phyloP scores from a whole-genome alignment of 2,329 filamentous ascomycete genomes.

The Ophiocordyceps sinensis region DNA sequence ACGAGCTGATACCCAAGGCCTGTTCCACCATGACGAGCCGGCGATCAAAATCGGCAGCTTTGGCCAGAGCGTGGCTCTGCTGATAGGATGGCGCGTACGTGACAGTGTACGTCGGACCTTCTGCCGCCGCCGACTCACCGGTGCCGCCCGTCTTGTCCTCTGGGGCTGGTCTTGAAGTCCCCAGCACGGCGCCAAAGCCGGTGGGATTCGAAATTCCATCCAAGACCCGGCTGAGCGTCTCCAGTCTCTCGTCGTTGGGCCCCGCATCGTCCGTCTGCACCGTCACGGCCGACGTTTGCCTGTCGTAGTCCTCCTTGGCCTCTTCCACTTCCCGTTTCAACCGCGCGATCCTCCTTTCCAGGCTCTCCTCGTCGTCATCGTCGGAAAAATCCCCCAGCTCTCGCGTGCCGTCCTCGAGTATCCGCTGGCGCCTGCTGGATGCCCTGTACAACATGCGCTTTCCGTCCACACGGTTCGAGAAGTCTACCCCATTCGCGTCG shows the following conservation, averaged over 20 bases:
- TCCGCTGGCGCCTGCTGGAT: constrained; percentile 50
- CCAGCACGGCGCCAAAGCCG: constrained; percentile 4
- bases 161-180: constrained; percentile 4
- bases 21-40: constrained; percentile 68
- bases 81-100: constrained; percentile 51
- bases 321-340: constrained; percentile 73
- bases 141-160: constrained; percentile 6
- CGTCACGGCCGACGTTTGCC: constrained; percentile 32
- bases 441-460: constrained; percentile 76
- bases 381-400: constrained; percentile 65
- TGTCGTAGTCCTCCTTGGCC: constrained; percentile 47
- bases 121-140: constrained; percentile 7
- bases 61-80: constrained; percentile 57
- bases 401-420: constrained; percentile 47
- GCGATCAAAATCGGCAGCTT: constrained; percentile 77
- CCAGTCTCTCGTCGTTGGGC: constrained; percentile 24
- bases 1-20: constrained; percentile 62
- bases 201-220: constrained; percentile 42
- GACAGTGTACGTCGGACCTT: constrained; percentile 43
- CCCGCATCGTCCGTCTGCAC: constrained; percentile 33
- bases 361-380: constrained; percentile 58
- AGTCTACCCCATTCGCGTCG: constrained; percentile 67
- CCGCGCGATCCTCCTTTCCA: constrained; percentile 68
- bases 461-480: constrained; percentile 74
- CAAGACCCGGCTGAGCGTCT: constrained; percentile 56